These are phyloP conservation scores for Sporisorium reilianum DNA, from an alignment of 1,284 basidiomycete genomes.

Conservation along the genomic window DNA sequence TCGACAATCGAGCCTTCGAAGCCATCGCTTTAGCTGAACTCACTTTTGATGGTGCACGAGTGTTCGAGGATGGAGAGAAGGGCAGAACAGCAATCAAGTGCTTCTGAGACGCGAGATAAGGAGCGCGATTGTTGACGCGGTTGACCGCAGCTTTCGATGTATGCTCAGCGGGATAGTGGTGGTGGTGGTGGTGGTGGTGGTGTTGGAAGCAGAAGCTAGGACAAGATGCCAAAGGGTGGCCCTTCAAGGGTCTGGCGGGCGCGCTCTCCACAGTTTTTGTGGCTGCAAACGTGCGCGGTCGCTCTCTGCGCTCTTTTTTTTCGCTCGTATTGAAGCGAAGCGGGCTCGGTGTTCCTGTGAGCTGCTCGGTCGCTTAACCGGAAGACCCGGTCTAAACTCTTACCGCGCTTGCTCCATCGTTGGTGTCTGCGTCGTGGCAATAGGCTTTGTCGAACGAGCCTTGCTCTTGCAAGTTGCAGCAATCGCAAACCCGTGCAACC, in stretches of 20 bases:
- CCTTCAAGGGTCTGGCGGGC: constrained; percentile 20
- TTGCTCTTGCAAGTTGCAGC: too few relatives aligned
- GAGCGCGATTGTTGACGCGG: neutral
- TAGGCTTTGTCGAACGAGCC: too few relatives aligned
- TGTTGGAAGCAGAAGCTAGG: too few relatives aligned
- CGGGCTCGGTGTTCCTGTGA: neutral
- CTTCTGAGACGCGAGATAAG: neutral
- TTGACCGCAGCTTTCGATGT: neutral
- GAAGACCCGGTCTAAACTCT: constrained; percentile 35
- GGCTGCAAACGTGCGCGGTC: constrained; percentile 2
- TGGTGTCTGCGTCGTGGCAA: too few relatives aligned
- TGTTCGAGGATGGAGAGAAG: too few relatives aligned
- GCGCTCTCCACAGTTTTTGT: constrained; percentile 1
- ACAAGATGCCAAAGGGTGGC: neutral
- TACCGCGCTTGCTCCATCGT: neutral
- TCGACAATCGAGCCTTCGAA: neutral
- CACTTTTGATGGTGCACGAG: constrained; percentile 1
- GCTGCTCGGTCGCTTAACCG: constrained; percentile 22
- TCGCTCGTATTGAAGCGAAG: neutral
- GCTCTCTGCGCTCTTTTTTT: neutral
- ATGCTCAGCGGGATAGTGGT: neutral
- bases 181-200: neutral
- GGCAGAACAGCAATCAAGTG: neutral
- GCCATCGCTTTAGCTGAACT: neutral
- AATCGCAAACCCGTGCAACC: too few relatives aligned